Evolutionary conservation across 129 eudicot genomes (phyloP).

Genomic region (Escallonia rubra): DNA sequence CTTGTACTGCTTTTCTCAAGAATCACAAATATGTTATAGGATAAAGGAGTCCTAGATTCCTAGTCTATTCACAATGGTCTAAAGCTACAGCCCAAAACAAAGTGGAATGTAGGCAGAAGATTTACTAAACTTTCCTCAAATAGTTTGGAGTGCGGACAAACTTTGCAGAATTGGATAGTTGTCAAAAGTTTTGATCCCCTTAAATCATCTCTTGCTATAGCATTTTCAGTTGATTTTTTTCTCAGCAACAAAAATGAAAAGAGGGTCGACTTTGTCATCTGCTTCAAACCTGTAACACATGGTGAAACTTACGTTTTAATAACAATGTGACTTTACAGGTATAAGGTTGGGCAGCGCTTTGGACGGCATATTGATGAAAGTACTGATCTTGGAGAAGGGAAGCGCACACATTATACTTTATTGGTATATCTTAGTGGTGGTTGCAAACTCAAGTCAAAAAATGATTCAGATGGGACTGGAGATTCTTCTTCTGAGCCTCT

Average conservation of each 20-base stretch:
- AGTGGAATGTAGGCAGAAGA: background rate
- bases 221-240: no score
- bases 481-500: conserved; percentile 42
- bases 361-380: conserved; percentile 99
- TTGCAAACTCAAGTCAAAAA: conserved; percentile 38
- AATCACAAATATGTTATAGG: background rate
- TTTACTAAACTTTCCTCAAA: background rate
- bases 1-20: background rate
- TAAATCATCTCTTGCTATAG: no score
- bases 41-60: background rate
- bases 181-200: no score
- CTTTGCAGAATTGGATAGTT: background rate
- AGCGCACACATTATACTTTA: conserved; percentile 70
- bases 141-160: background rate
- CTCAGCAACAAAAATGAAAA: no score
- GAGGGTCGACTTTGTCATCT: background rate
- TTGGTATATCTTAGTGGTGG: conserved; percentile 82
- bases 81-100: background rate
- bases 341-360: conserved; percentile 85
- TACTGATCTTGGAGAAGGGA: conserved; percentile 82
- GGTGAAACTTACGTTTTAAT: background rate
- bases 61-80: background rate
- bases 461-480: conserved; percentile 21
- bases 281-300: background rate
- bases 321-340: conserved; percentile 32